A percentile compares a stretch with the other conserved stretches of the same genome.
Evolutionary conservation across 495 filamentous ascomycete species (phyloP).

Genomic region (Amphirosellinia nigrospora): DNA sequence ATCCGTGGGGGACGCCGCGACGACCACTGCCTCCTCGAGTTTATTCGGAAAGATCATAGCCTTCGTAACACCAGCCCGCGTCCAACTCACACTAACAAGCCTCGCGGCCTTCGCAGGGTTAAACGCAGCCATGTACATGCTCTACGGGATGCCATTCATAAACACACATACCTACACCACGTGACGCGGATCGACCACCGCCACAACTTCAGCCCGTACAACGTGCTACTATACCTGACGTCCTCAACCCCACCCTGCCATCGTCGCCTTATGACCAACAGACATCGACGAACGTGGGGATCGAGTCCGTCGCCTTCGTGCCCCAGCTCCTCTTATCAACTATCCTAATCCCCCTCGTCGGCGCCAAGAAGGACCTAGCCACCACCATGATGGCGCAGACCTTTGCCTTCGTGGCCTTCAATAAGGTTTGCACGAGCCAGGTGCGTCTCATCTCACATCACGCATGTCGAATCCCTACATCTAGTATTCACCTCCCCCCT

Average conservation of each 20-base stretch:
- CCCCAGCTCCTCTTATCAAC: constrained; percentile 84
- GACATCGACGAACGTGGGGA: constrained; percentile 29
- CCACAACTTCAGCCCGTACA: constrained; percentile 98
- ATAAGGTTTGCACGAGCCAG: constrained; percentile 98
- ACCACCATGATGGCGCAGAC: constrained; percentile 97
- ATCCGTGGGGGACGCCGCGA: too few relatives aligned
- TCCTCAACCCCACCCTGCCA: constrained; percentile 50
- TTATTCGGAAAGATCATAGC: constrained; percentile 32
- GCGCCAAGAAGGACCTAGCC: constrained; percentile 84
- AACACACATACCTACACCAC: constrained; percentile 91
- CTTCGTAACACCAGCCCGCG: constrained; percentile 67
- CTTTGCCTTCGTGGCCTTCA: constrained; percentile 95
- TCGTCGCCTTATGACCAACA: neutral
- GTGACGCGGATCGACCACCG: constrained; percentile 93
- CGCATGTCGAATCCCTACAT: neutral
- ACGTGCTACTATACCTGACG: constrained; percentile 84
- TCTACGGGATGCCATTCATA: constrained; percentile 77
- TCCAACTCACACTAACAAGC: constrained; percentile 68
- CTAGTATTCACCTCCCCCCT: neutral
- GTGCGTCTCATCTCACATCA: constrained; percentile 51
- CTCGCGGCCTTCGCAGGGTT: constrained; percentile 71
- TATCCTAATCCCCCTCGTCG: constrained; percentile 72
- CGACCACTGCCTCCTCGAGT: neutral
- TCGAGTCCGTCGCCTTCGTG: constrained; percentile 84
- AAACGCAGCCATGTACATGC: constrained; percentile 76